These are phyloP conservation scores for Pyrenochaeta sp. DNA, from an alignment of 2,329 filamentous ascomycete species.

Conservation along the genomic window DNA sequence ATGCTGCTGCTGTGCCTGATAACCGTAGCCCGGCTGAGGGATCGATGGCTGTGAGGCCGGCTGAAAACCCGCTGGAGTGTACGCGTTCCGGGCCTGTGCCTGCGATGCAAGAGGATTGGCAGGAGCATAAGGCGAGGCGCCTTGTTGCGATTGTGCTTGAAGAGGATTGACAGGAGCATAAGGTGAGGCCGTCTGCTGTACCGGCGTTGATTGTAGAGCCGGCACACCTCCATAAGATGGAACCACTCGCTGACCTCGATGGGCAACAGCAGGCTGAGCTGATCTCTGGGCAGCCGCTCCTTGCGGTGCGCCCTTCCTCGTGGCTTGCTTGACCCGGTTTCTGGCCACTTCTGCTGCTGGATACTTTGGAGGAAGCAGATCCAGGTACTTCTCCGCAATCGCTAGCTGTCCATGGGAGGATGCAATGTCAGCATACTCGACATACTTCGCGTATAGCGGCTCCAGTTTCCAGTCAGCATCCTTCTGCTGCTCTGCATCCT, in stretches of 20 bases:
- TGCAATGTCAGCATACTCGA: slow-evolving; percentile 95
- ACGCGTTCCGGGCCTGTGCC: slow-evolving; percentile 47
- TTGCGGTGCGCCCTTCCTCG: slow-evolving; percentile 66
- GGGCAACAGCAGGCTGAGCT: slow-evolving; percentile 46
- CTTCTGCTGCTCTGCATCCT: slow-evolving; percentile 76
- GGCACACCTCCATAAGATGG: slow-evolving; percentile 43
- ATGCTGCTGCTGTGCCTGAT: slow-evolving; percentile 54
- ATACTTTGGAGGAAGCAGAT: slow-evolving; percentile 83
- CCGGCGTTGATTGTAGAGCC: slow-evolving; percentile 28
- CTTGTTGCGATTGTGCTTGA: slow-evolving; percentile 29
- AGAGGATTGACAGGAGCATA: slow-evolving; percentile 41
- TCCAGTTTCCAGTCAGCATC: slow-evolving; percentile 87
- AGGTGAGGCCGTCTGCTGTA: slow-evolving; percentile 31
- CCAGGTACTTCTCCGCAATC: slow-evolving; percentile 89
- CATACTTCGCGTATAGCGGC: slow-evolving; percentile 90
- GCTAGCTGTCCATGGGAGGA: slow-evolving; percentile 87
- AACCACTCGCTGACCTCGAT: slow-evolving; percentile 47
- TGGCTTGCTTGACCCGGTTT: slow-evolving; percentile 85
- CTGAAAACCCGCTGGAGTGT: slow-evolving; percentile 62
- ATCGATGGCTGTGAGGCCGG: slow-evolving; percentile 53
- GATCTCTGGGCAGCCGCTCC: slow-evolving; percentile 51
- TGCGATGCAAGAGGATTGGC: slow-evolving; percentile 38
- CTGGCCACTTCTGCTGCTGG: slow-evolving; percentile 87
- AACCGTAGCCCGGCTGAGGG: slow-evolving; percentile 53
- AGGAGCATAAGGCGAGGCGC: slow-evolving; percentile 35